Conservation (phyloP, 2,329 filamentous ascomycete genomes). For the Penicillium sp. region DNA sequence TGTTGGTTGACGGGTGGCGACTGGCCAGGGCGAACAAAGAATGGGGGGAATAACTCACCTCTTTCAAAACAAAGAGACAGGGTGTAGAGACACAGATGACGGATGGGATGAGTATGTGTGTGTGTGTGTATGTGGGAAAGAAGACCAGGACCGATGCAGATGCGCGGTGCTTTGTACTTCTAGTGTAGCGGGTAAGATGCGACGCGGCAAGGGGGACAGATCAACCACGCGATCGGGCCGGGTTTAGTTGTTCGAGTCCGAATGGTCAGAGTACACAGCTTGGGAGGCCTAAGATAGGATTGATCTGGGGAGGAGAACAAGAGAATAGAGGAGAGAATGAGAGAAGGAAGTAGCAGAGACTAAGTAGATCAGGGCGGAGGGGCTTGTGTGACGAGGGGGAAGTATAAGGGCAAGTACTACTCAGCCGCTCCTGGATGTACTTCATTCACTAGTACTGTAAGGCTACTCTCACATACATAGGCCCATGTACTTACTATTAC, state of each 20-base stretch:
- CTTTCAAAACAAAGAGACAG: conserved; percentile 29
- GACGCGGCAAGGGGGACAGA: conserved; percentile 31
- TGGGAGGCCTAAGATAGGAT: background rate
- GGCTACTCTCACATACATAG: background rate
- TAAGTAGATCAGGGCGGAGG: conserved; percentile 5
- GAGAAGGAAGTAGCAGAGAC: background rate
- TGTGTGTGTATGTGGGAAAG: conserved; percentile 16
- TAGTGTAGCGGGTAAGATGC: conserved; percentile 25
- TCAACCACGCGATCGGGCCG: conserved; percentile 8
- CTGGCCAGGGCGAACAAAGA: conserved; percentile 4
- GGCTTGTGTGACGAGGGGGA: conserved; percentile 16
- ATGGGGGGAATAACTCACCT: conserved; percentile 26
- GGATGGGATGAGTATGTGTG: background rate
- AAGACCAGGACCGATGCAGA: conserved; percentile 16
- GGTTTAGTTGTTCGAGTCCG: background rate
- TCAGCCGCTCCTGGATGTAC: background rate
- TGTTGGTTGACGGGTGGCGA: conserved; percentile 23
- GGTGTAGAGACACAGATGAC: background rate
- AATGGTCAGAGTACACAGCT: background rate
- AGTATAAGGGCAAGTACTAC: conserved; percentile 9
- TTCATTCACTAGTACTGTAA: background rate
- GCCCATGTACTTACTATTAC: background rate
- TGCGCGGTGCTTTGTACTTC: conserved; percentile 22
- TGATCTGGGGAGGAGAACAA: background rate
- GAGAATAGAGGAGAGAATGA: background rate